Evolutionary conservation across 495 filamentous ascomycete genomes (phyloP).

Genomic region (Aspergillus bridgeri): DNA sequence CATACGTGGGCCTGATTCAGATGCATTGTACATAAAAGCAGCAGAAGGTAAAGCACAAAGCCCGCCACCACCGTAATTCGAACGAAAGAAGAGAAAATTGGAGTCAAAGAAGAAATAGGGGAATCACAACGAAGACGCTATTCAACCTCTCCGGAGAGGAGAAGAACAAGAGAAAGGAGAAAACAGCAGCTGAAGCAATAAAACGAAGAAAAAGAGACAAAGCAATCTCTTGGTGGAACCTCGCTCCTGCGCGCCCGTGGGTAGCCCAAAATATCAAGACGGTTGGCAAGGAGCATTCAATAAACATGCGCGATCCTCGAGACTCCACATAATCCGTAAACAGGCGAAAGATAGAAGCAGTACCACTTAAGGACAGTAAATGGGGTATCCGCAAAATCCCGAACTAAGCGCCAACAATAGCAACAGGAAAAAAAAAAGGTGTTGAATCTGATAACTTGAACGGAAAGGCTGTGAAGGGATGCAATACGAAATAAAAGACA

Average conservation of each 20-base stretch:
- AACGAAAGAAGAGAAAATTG: constrained; percentile 4
- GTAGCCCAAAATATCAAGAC: constrained; percentile 4
- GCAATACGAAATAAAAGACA: constrained; percentile 1
- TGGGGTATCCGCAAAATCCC: constrained; percentile 8
- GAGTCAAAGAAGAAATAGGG: constrained; percentile 13
- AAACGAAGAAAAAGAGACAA: not conserved
- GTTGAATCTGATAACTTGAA: not conserved
- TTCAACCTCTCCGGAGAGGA: constrained; percentile 6
- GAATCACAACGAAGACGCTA: constrained; percentile 13
- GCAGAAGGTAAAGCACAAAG: constrained; percentile 4
- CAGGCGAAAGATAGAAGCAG: not conserved
- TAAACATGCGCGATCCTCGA: not conserved
- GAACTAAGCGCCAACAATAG: constrained; percentile 9
- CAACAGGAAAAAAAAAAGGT: constrained; percentile 9
- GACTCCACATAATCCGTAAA: constrained; percentile 18
- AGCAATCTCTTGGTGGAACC: not conserved
- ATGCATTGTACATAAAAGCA: not conserved
- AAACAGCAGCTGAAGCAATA: not conserved
- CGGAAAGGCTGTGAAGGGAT: not conserved
- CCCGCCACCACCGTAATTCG: constrained; percentile 6
- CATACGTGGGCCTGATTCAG: not conserved
- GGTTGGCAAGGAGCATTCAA: constrained; percentile 7
- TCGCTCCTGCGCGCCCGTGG: constrained; percentile 5
- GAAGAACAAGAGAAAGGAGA: not conserved
- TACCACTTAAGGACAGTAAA: constrained; percentile 4